Percentiles rank a stretch among this genome's conserved stretches.
Evolutionary conservation across 73 alveolate genomes (phyloP).

Genomic region (Paramecium bursaria): DNA sequence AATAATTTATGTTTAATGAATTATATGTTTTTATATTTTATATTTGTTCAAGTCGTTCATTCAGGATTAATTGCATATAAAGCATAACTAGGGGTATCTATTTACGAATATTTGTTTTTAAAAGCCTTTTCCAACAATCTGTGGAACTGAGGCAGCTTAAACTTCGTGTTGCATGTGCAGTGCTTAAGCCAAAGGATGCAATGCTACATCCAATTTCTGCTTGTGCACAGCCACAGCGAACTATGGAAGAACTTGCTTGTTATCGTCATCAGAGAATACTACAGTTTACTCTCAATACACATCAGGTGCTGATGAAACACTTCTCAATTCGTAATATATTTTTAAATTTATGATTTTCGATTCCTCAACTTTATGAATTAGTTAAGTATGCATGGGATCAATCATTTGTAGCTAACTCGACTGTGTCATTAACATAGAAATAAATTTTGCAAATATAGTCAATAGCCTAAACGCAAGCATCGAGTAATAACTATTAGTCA

Average conservation of each 20-base stretch:
- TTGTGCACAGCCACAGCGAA: no score
- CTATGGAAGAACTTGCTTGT: conserved; percentile 25
- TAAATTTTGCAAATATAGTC: neutral
- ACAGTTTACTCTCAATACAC: neutral
- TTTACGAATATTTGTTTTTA: neutral
- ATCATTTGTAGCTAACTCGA: no score
- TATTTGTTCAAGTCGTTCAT: neutral
- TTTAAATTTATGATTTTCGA: neutral
- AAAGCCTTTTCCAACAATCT: no score
- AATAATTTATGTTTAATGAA: neutral
- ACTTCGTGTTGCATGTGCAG: no score
- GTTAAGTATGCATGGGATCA: neutral
- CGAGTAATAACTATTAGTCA: neutral
- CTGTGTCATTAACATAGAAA: conserved; percentile 11
- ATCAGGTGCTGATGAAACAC: conserved; percentile 47
- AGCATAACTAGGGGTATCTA: neutral
- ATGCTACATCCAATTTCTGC: no score
- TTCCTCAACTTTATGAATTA: conserved; percentile 24
- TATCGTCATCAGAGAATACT: neutral
- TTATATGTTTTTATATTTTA: neutral
- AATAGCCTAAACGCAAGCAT: neutral
- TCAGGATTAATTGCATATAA: neutral
- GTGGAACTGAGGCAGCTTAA: no score
- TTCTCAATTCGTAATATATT: neutral
- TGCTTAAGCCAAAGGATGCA: no score